Base-by-base conservation (phyloP, 2,329 filamentous ascomycete genomes). In the Sclerotinia minor region DNA sequence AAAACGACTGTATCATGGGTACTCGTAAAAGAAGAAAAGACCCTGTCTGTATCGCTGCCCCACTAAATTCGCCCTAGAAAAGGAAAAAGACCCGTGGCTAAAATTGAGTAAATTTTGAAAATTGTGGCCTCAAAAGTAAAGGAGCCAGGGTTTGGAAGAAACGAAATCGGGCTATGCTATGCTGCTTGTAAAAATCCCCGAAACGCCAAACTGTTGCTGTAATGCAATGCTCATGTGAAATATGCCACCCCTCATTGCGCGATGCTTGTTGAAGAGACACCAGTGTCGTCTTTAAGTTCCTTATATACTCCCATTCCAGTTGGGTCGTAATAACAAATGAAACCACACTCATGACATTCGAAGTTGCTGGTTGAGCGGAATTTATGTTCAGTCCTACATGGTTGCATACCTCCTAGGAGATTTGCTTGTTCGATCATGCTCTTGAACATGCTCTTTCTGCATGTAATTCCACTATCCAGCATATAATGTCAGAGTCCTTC, bases 401-500 rank as follows among this genome's bases (percentile, higher is more conserved):
- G 69, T 17, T 53, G 60, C 9, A 49, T 29, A 21, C 52, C 55
- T 57, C 52, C 52, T 54, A 63, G 45, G 41, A 69, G 59, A 67
- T 67, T 66, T 13, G 66, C 68, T 59, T 70, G 67, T 47, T 69
- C 67, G 32, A 57, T 59, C 55, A 71, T 64, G 32, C 24, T 44
- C 24, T 57, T 53, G 63, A 71, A 71, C 59, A 57, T 53, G 38
- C 41, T 58, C 29, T 49, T 67, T 54, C 53, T 64, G 63, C 55
- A 63, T 71, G 58, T 55, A n/a, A 65, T 68, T 66, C 63, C 68
- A 41, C 64, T 68, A 54, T 73, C 72, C 55, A 69, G 65, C 65
- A 59, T 44, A 59, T 66, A 65, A 69, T 78, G 77, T 82, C 85
- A 97, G 75, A 96, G 89, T 68, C 95, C 95, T 84, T 98, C 94